Base-by-base conservation (phyloP, 495 filamentous ascomycete genomes). In the Aspergillus olivimuriae region DNA sequence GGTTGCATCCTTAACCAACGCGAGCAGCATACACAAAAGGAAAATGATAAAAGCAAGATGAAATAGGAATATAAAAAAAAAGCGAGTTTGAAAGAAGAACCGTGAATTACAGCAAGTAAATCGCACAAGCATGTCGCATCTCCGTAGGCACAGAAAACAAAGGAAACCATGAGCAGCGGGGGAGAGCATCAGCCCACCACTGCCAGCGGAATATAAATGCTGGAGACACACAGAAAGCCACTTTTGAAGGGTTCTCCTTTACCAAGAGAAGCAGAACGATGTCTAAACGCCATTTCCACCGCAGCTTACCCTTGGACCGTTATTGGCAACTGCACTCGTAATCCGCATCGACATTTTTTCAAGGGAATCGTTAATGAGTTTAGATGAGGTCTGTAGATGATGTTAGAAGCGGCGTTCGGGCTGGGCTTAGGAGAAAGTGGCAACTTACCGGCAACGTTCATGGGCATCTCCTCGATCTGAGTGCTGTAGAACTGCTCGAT, bases 401-500 rank as follows among this genome's bases (percentile, higher is more conserved):
- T 20, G 14, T 47, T 49, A 51, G 42, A n/a, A 50, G 49, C 16
- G 18, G 19, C 20, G 5, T 35, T 17, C 6, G 15, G 16, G 14
- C n/a, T 2, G 22, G 19, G 12, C 9, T 19, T n/a, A 4, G 7
- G 21, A 4, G 7, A 11, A 7, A 15, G 16, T 12, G 4, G 7
- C 12, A 43, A 58, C 63, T 51, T 60, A 69, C 65, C 68, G 47
- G 74, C 74, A 68, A 74, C 71, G 65, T 76, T 78, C 75, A 78
- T 78, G 54, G 75, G 75, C 75, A 78, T 78, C 65, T 78, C 75
- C 61, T 78, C 75, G 46, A 78, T 74, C 61, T 78, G 75, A 59
- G 70, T 79, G 69, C 72, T 77, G 69, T 81, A 81, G 63, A 78
- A 81, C 62, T 78, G 74, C 58, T 74, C 92, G 51, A 98, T 98